Evolutionary conservation across 768 basidiomycete species (phyloP), one percentile per base, ranked within the genome.

Genomic region (Trametes elegans): DNA sequence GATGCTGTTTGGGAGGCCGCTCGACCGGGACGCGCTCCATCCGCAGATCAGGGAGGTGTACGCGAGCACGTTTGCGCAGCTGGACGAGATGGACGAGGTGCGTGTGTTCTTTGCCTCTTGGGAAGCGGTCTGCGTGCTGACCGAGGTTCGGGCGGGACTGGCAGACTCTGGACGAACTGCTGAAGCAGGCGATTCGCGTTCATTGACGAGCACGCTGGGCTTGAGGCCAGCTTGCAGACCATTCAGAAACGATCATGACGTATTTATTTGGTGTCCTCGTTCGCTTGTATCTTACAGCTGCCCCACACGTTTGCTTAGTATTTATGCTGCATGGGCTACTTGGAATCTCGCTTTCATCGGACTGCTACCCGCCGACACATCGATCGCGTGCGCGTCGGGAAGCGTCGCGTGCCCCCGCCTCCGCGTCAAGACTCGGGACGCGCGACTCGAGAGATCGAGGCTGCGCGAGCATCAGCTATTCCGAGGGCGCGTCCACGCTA

Each of bases 31-130:
- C 28, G 67, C 77, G 44, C 66, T 93, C 49, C 90, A 93, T 65
- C 89, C 91, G 0, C 74, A 78, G 19, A 78, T 89, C 34, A 72
- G 82, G 65, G 86, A 89, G 47, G 79, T 93, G 26, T 93, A 87
- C 68, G 79, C 79, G 7, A 76, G 76, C 52, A 78, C 82, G 31
- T 86, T 91, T 68, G 85, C 83, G 62, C 81, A 86, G 58, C 64
- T 93, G 59, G 87, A 90, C 43, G 88, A 90, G 49, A 82, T 88
- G 76, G 90, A 93, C 68, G 82, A 85, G 81, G 90, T 87, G 31
- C 23, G 57, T 49, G 6, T 14, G 70, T 63, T 7, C 7, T 18
- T 26, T 29, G 19, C 8, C 9, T n/a, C 13, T 21, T 48, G 39
- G n/a, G n/a, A n/a, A n/a, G n/a, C n/a, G n/a, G n/a, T n/a, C n/a